Base-by-base conservation (phyloP, 2,329 filamentous ascomycete genomes). In the Bipolaris oryzae region DNA sequence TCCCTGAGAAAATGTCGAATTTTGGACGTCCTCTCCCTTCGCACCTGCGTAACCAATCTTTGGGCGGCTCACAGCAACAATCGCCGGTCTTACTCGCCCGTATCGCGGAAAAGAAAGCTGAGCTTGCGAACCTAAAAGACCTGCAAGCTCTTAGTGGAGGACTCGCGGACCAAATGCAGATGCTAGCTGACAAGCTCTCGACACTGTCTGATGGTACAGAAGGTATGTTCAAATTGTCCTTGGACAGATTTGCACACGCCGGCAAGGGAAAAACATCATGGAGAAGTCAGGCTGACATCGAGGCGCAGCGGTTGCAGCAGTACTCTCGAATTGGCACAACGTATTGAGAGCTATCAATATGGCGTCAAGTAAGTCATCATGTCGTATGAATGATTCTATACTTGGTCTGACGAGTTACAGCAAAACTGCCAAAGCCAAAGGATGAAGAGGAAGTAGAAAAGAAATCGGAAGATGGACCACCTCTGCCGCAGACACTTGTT, bases 251-350 rank as follows among this genome's bases (percentile, higher is more conserved):
- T 42, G 31, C 31, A 28, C 16, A 48, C 23, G 35, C 11, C 7
- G n/a, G 18, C 5, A 21, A 21, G 5, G n/a, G 33, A 18, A n/a
- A 18, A 23, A 44, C 28, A 42, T 61, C 52, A 44, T 23, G 28
- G 51, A 37, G 23, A 53, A 58, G 39, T 21, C 20, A 23, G 48
- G 39, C 61, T 72, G 62, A 73, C 58, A 52, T 61, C 53, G 73
- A 51, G 35, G 45, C 45, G 51, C 52, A 92, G 90, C 89, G 58
- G 91, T 96, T 69, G 91, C 91, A 37, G 85, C 88, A n/a, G 91
- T 96, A 20, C 81, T 96, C 73, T 85, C 88, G 50, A 96, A 95
- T 74, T 96, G 91, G 91, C 89, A 93, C 75, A 93, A 91, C 67
- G 91, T 96, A 62, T 82, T 96, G 58, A 84, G 89, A 63, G 90